A percentile compares a stretch with the other conserved stretches of the same genome.
Conservation (phyloP, 163 green algal species). For the Prototheca wickerhamii region DNA sequence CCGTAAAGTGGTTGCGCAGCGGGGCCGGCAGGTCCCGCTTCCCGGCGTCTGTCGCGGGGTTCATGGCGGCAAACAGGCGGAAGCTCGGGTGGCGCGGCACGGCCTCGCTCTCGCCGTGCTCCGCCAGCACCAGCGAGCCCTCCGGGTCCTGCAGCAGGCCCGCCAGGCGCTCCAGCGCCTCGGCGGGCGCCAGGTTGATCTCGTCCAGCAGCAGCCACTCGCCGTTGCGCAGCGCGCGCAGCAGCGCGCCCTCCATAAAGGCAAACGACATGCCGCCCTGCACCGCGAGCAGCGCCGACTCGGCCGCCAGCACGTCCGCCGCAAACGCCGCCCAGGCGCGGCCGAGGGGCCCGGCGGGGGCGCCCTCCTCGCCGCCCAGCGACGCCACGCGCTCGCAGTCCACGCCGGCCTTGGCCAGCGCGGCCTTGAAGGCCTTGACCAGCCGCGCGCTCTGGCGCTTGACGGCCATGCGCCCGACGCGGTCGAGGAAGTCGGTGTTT, state of each 20-base stretch:
- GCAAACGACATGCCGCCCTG: constrained; percentile 86
- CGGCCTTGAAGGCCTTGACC: constrained; percentile 72
- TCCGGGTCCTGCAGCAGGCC: constrained; percentile 74
- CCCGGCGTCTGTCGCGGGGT: constrained; percentile 92
- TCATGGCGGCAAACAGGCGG: constrained; percentile 93
- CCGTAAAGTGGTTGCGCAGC: constrained; percentile 88
- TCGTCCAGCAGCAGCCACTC: constrained; percentile 96
- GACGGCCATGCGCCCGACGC: constrained; percentile 59
- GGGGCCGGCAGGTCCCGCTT: constrained; percentile 85
- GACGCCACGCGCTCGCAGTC: neutral
- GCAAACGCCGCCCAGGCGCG: constrained; percentile 55
- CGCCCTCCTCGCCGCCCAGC: constrained; percentile 8
- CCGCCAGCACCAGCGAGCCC: constrained; percentile 57
- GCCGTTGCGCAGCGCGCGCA: constrained; percentile 77
- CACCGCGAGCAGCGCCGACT: constrained; percentile 52
- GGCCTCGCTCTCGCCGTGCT: constrained; percentile 64
- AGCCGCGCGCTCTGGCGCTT: constrained; percentile 76
- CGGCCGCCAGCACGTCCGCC: constrained; percentile 51
- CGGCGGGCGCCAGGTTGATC: constrained; percentile 67
- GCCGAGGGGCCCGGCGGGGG: neutral
- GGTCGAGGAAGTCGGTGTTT: constrained; percentile 79
- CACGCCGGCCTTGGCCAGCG: constrained; percentile 38
- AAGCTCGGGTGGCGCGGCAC: constrained; percentile 81
- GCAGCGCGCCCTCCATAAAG: constrained; percentile 89
- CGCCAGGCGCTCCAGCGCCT: constrained; percentile 77